These are phyloP conservation scores for Hippophae gyantsensis DNA, from an alignment of 306 rosid genomes.

Conservation along the genomic window DNA sequence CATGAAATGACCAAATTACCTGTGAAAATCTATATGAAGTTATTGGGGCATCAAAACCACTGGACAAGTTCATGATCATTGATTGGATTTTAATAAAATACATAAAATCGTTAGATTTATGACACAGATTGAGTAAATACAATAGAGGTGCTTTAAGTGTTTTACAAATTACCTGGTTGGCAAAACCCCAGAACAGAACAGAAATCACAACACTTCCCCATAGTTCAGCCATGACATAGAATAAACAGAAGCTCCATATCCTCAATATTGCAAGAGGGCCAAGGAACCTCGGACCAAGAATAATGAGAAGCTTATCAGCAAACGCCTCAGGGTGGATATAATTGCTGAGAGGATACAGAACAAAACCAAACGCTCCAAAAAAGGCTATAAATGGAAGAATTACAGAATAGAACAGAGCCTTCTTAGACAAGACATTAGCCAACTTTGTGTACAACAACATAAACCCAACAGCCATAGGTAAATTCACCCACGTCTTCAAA, in stretches of 20 bases:
- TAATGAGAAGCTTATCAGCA: slow-evolving; percentile 67
- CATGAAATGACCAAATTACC: no score
- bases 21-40: no score
- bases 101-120: no score
- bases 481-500: slow-evolving; percentile 86
- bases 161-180: slow-evolving; percentile 65
- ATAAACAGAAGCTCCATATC: slow-evolving; percentile 93
- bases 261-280: slow-evolving; percentile 90
- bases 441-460: slow-evolving; percentile 73
- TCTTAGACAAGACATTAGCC: slow-evolving; percentile 70
- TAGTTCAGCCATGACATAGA: slow-evolving; percentile 98
- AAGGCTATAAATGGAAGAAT: slow-evolving; percentile 82
- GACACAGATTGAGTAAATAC: slow-evolving; percentile 1
- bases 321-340: slow-evolving; percentile 74
- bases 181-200: slow-evolving; percentile 92
- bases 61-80: no score
- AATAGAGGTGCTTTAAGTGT: not conserved
- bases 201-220: slow-evolving; percentile 98
- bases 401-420: slow-evolving; percentile 77
- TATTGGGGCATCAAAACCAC: no score
- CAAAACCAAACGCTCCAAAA: slow-evolving; percentile 88
- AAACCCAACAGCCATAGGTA: slow-evolving; percentile 94
- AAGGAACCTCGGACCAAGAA: slow-evolving; percentile 80
- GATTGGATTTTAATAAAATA: no score
- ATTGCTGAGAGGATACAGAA: slow-evolving; percentile 70